These are phyloP conservation scores for Rhododendron henanense DNA, from an alignment of 148 eudicot genomes.

Conservation along the genomic window DNA sequence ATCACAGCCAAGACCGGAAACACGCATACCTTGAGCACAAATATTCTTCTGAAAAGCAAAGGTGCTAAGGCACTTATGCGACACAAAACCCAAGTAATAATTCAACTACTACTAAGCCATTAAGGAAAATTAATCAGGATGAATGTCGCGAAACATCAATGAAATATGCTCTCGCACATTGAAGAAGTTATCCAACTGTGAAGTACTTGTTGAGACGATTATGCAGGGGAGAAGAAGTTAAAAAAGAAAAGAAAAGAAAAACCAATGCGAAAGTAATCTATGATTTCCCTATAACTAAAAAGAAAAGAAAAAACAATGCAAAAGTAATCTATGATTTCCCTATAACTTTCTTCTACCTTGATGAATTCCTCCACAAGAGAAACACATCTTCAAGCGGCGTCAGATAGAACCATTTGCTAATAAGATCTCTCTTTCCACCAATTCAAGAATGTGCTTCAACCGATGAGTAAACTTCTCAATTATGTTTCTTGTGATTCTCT, in stretches of 20 bases:
- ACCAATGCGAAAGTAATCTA: too few relatives aligned
- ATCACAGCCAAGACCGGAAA: too few relatives aligned
- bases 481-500: conserved; percentile 58
- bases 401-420: conserved; percentile 11
- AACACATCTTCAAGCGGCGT: not conserved
- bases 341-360: not conserved
- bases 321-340: not conserved
- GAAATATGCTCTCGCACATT: not conserved
- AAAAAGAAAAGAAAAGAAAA: too few relatives aligned
- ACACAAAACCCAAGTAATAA: not conserved
- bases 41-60: not conserved
- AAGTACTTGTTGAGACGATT: not conserved
- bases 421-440: conserved; percentile 58
- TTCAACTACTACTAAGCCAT: not conserved
- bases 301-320: not conserved
- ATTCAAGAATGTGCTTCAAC: conserved; percentile 48
- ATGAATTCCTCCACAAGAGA: not conserved
- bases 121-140: not conserved
- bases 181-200: not conserved
- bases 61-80: not conserved
- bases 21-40: too few relatives aligned
- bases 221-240: not conserved
- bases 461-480: conserved; percentile 45
- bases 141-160: not conserved
- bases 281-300: too few relatives aligned